Evolutionary conservation across 2,329 filamentous ascomycete genomes (phyloP), one percentile per base, ranked within the genome.

Genomic region (Lasiodiplodia sp.): DNA sequence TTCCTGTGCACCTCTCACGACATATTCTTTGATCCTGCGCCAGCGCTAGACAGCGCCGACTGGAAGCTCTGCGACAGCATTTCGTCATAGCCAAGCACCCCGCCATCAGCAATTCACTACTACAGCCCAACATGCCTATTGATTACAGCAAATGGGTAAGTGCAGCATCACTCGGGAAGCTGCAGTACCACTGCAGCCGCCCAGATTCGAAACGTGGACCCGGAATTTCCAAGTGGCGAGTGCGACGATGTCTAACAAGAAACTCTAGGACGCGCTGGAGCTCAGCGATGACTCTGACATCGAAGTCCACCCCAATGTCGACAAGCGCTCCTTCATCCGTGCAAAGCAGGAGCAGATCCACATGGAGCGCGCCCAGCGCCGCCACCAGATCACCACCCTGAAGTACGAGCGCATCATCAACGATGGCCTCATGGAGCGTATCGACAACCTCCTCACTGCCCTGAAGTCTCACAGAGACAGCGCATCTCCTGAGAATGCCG

Each of bases 261-360:
- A 18, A 38, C 40, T 66, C 34, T 25, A 92, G 90, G 92, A 98
- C 79, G 91, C 92, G 69, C 88, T 99, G 77, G 96, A 99, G 89
- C 90, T 99, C 78, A 97, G 93, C 77, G 96, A 99, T 82, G 96
- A 99, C 82, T 97, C 94, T 64, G 96, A 99, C 77, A 91, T 99
- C 75, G 96, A 99, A 83, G 96, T 98, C 64, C 96, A 99, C 81
- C 96, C 96, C 70, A 99, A 99, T 79, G 96, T 99, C 79, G 96
- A 99, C 84, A 99, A 99, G 82, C 89, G 91, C 64, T 98, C 95
- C 70, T 99, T 99, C 82, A 99, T 99, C 80, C 93, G 95, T 72
- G 96, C 96, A 72, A 99, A 99, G 83, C 96, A 98, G 84, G 91
- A 90, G 75, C 94, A 99, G 82, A 99, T 99, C 75, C 96, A 99